Evolutionary conservation across 1,139 yeast genomes (phyloP), one percentile per base, ranked within the genome.

Genomic region (Lodderomyces pseudojiufengensis): DNA sequence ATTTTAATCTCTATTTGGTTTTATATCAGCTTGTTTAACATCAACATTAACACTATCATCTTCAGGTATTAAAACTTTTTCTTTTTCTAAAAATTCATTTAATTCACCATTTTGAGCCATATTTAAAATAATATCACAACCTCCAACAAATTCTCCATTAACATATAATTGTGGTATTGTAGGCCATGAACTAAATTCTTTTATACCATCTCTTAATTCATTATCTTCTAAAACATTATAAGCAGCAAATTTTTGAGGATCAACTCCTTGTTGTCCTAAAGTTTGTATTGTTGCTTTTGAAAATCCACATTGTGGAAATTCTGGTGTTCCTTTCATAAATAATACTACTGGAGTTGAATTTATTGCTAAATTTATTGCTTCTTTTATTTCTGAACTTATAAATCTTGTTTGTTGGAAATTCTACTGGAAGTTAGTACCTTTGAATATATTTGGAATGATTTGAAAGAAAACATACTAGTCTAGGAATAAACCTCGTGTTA

Each of bases 271-370:
- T 58, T 88, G 94, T 13, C 98, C 97, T 45, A 94, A 73, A 33
- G 88, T 76, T 57, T 87, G 94, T 48, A 94, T 90, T 12, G 97
- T 86, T 36, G 95, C 95, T 54, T 96, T 78, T 5, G 97, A 88
- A 55, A 94, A 94, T 1, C 99, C 98, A 70, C 99, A 94, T 53
- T 88, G 95, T 22, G 99, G 99, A 41, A 85, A 87, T 54, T 90
- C 97, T 1, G 99, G 99, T 1, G 98, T 94, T 9, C 95, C 95
- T 57, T 86, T 86, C 95, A 86, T 86, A 66, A 90, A 90, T 24
- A 94, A 71, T 9, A 94, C 98, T 10, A 92, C 97, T 12, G 95
- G 95, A 1, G 97, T 94, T 11, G 95, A 80, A 4, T 64, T 68
- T 21, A 92, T 83, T 1, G 97, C 97, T 39, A 76, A 73, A 50